phyloP scores from a whole-genome alignment of 2,329 filamentous ascomycete species.

The Dryadomyces quercivorus region DNA sequence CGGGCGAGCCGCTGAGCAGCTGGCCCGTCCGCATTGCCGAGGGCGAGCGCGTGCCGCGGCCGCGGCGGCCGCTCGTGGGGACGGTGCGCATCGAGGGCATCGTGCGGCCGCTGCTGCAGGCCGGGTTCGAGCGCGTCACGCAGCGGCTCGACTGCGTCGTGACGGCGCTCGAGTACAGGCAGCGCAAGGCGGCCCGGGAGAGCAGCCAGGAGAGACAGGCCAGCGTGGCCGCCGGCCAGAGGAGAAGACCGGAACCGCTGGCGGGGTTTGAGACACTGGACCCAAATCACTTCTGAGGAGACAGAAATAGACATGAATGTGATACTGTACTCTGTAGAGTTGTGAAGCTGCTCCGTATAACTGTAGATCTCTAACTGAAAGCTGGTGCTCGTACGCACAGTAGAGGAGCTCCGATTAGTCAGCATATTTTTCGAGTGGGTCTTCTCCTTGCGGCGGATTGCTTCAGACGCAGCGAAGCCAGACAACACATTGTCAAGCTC shows the following conservation, averaged over 20 bases:
- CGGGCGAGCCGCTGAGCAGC: slow-evolving; percentile 8
- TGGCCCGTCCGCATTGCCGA: neutral
- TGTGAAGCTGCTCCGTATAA: too few relatives aligned
- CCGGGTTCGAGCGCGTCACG: slow-evolving; percentile 4
- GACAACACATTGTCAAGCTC: neutral
- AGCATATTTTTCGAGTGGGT: too few relatives aligned
- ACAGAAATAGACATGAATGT: too few relatives aligned
- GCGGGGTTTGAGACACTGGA: too few relatives aligned
- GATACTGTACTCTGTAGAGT: too few relatives aligned
- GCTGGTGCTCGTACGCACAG: too few relatives aligned
- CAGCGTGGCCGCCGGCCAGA: too few relatives aligned
- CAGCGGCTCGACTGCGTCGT: slow-evolving; percentile 7
- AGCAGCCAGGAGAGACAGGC: neutral
- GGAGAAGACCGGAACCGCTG: too few relatives aligned
- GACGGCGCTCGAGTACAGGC: slow-evolving; percentile 5
- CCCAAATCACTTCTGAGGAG: too few relatives aligned
- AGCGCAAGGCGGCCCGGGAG: neutral
- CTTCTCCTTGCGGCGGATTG: too few relatives aligned
- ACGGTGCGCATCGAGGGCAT: slow-evolving; percentile 8
- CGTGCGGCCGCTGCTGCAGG: slow-evolving; percentile 2
- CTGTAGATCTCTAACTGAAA: too few relatives aligned
- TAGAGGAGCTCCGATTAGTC: too few relatives aligned
- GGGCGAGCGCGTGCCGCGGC: neutral
- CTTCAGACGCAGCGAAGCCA: neutral
- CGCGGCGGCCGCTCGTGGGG: slow-evolving; percentile 8